A percentile compares a stretch with the other conserved stretches of the same genome.
Conservation (phyloP, 2,329 filamentous ascomycete species). For the Ophiosphaerella korrae region DNA sequence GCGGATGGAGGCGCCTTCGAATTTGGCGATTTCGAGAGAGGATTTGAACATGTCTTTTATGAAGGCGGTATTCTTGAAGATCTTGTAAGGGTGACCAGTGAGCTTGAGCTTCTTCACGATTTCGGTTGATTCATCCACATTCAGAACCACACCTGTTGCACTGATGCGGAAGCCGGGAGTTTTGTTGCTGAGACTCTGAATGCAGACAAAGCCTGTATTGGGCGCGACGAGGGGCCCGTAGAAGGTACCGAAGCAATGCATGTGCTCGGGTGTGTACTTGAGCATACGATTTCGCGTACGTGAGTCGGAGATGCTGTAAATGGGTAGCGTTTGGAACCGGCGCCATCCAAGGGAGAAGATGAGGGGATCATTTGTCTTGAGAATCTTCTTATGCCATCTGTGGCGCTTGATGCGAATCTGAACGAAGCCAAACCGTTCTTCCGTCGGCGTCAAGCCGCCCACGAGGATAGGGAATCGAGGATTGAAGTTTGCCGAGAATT, state of each 20-base stretch:
- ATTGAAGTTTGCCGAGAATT: slow-evolving; percentile 85
- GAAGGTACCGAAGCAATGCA: slow-evolving; percentile 97
- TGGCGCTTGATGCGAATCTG: slow-evolving; percentile 97
- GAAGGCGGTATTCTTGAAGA: slow-evolving; percentile 99
- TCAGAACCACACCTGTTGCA: slow-evolving; percentile 90
- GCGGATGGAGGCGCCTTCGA: slow-evolving; percentile 93
- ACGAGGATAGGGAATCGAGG: slow-evolving; percentile 83
- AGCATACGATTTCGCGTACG: slow-evolving; percentile 95
- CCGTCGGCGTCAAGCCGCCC: slow-evolving; percentile 88
- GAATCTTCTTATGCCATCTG: slow-evolving; percentile 98
- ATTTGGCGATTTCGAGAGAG: slow-evolving; percentile 93
- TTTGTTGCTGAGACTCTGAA: slow-evolving; percentile 83
- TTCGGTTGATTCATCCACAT: slow-evolving; percentile 92
- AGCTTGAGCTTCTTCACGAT: slow-evolving; percentile 99
- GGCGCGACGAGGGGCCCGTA: slow-evolving; percentile 94
- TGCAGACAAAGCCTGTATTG: slow-evolving; percentile 93
- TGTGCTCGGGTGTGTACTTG: slow-evolving; percentile 98
- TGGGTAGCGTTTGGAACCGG: slow-evolving; percentile 87
- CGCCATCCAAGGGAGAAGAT: slow-evolving; percentile 98
- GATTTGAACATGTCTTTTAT: slow-evolving; percentile 98
- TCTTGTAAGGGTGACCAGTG: slow-evolving; percentile 91
- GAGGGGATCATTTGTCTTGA: slow-evolving; percentile 96
- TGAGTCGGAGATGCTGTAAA: slow-evolving; percentile 95
- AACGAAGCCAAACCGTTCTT: slow-evolving; percentile 93
- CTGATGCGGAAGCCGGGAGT: slow-evolving; percentile 92